A percentile compares a stretch with the other conserved stretches of the same genome.
Conservation (phyloP, 148 eudicot genomes). For the Dysphania ambrosioides region DNA sequence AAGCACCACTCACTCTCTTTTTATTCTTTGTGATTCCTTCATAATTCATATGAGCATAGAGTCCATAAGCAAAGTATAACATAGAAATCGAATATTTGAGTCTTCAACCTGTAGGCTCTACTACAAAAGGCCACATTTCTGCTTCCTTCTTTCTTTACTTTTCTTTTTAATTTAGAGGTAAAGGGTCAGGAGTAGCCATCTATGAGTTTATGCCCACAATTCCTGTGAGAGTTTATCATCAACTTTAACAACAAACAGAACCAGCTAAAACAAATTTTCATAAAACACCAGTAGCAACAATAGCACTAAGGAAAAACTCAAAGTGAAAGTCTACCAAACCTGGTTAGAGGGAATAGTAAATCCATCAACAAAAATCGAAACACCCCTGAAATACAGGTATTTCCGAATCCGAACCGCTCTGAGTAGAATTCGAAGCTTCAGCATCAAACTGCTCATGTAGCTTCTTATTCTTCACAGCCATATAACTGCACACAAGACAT, state of each 20-base stretch:
- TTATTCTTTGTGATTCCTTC: too few relatives aligned
- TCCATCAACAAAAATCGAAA: constrained; percentile 93
- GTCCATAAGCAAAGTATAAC: too few relatives aligned
- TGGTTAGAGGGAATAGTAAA: constrained; percentile 88
- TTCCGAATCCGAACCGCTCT: constrained; percentile 40
- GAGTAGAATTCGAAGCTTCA: constrained; percentile 72
- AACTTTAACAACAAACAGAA: constrained; percentile 4
- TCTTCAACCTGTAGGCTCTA: too few relatives aligned
- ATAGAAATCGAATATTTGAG: too few relatives aligned
- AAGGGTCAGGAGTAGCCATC: too few relatives aligned
- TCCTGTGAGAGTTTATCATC: constrained; percentile 42
- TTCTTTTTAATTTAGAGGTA: too few relatives aligned
- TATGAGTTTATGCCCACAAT: constrained; percentile 63
- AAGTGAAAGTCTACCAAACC: constrained; percentile 38
- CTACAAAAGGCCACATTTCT: too few relatives aligned
- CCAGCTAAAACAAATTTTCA: not conserved
- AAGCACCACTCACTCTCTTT: too few relatives aligned
- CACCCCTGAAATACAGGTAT: constrained; percentile 69
- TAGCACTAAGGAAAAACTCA: not conserved
- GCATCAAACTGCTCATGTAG: constrained; percentile 81
- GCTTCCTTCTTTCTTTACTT: too few relatives aligned
- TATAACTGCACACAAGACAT: constrained; percentile 57
- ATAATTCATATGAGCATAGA: too few relatives aligned
- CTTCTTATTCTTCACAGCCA: constrained; percentile 87
- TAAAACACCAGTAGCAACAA: not conserved